Evolutionary conservation across 768 basidiomycete genomes (phyloP), one percentile per base, ranked within the genome.

Genomic region (Phaeotremella skinneri): DNA sequence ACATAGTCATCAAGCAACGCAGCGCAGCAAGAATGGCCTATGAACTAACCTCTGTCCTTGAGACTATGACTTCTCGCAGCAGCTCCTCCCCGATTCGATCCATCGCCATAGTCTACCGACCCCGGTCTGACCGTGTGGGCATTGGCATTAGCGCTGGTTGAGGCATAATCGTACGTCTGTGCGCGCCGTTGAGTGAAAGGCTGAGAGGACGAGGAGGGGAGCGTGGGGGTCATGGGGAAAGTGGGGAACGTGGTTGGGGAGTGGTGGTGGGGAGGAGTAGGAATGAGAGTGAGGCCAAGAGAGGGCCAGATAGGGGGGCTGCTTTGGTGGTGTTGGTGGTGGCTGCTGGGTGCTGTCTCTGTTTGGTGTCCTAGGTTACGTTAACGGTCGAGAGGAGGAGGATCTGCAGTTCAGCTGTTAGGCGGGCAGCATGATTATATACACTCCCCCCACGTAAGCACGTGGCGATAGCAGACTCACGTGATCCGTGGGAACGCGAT

Each of bases 151-250:
- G 49, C 26, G 37, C 29, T 56, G 9, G 55, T 21, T 30, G 62
- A 56, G n/a, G 49, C 29, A 51, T 66, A 59, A 23, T 56, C 66
- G 49, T 73, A 69, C 21, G 71, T 69, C 52, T 68, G 71, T 32
- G 67, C 62, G 27, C 67, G 62, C 23, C 67, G 70, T 30, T 61
- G 64, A 14, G 37, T 48, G 26, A 54, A 48, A 17, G 56, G 58
- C 49, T 54, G 55, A 23, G 58, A 50, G 11, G 49, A 41, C n/a
- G 58, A 60, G 34, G 52, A 45, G 23, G 43, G 43, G 43, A 45
- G 20, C 3, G 48, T 31, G 27, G 23, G 37, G 25, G 25, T 43
- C 55, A 30, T 56, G 11, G 42, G 43, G 6, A 21, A 7, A 23
- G 43, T 20, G 43, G 6, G 21, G 43, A 14, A 20, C 9, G 34